phyloP scores from a whole-genome alignment of 1,139 yeast genomes.

The Protomyces inouyei region DNA sequence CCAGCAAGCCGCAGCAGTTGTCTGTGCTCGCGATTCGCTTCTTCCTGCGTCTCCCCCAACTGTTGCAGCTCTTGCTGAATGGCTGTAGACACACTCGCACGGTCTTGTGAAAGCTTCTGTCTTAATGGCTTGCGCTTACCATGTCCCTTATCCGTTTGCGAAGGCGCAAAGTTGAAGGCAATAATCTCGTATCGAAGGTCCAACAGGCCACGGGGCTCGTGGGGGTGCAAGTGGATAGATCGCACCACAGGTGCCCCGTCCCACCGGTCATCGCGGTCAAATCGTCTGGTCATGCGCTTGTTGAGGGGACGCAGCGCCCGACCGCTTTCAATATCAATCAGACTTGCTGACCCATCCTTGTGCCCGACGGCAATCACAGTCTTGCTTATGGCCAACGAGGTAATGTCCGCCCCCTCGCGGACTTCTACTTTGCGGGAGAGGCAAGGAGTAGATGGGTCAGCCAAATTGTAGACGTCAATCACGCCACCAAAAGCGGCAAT shows the following conservation, averaged over 20 bases:
- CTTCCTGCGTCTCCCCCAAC: background rate
- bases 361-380: constrained; percentile 4
- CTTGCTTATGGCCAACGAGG: background rate
- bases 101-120: background rate
- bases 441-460: background rate
- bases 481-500: background rate
- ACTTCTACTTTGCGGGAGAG: background rate
- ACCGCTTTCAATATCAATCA: background rate
- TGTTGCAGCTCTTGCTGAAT: constrained; percentile 8
- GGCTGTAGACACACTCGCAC: background rate
- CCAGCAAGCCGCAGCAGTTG: constrained; percentile 4
- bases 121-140: constrained; percentile 16
- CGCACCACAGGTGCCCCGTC: background rate
- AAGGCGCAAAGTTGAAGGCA: constrained; percentile 7
- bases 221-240: background rate
- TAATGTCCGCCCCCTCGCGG: background rate
- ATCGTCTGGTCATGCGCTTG: background rate
- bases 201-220: constrained; percentile 1
- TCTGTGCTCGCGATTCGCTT: background rate
- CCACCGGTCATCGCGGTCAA: background rate
- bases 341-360: constrained; percentile 2
- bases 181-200: background rate
- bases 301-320: constrained; percentile 1
- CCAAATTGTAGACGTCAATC: background rate
- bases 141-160: background rate